These are phyloP conservation scores for Zymoseptoria tritici DNA, from an alignment of 2,329 filamentous ascomycete species.

Conservation along the genomic window DNA sequence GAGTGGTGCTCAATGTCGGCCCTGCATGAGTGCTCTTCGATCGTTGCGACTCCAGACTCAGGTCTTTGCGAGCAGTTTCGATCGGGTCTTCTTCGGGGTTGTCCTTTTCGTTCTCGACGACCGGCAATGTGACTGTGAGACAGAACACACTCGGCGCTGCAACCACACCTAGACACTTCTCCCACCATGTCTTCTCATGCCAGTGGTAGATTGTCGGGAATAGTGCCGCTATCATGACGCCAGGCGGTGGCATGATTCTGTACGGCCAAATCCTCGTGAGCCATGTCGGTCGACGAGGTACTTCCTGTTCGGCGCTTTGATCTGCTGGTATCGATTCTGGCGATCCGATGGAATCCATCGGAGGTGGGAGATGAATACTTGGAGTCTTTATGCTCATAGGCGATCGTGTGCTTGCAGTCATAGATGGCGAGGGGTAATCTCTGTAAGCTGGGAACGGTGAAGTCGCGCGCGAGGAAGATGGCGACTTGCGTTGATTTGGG, in stretches of 20 bases:
- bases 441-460: constrained; percentile 63
- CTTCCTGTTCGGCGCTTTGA: constrained; percentile 20
- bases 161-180: constrained; percentile 70
- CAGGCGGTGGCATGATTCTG: constrained; percentile 61
- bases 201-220: constrained; percentile 84
- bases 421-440: constrained; percentile 39
- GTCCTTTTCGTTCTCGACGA: constrained; percentile 64
- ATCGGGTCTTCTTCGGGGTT: constrained; percentile 7
- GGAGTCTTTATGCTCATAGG: constrained; percentile 33
- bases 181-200: constrained; percentile 74
- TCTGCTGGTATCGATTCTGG: constrained; percentile 31
- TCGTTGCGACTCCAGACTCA: constrained; percentile 1
- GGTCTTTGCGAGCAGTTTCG: constrained; percentile 1
- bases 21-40: constrained; percentile 12
- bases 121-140: constrained; percentile 81
- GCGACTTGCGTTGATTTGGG: constrained; percentile 26
- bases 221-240: constrained; percentile 62
- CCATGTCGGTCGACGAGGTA: constrained; percentile 19
- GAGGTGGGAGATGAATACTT: constrained; percentile 48
- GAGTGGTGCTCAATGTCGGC: constrained; percentile 5
- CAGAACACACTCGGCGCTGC: constrained; percentile 88
- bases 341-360: constrained; percentile 10
- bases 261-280: constrained; percentile 74
- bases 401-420: constrained; percentile 29
- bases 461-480: constrained; percentile 34